Evolutionary conservation across 768 basidiomycete species (phyloP).

Genomic region (Mycena alexandri): DNA sequence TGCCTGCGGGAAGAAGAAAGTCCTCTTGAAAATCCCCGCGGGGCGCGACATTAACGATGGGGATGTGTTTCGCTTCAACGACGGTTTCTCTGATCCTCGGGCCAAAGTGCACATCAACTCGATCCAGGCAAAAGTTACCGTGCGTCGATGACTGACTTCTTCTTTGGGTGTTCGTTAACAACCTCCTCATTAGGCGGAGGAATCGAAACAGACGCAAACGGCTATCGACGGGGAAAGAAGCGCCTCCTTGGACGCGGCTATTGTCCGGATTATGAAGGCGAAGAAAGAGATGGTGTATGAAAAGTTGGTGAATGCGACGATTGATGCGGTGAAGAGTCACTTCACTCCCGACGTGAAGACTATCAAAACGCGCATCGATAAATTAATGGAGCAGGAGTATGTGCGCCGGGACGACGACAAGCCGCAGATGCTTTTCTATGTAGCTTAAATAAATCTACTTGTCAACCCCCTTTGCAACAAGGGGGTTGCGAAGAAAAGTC

Average conservation of each 20-base stretch:
- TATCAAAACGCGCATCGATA: constrained; percentile 89
- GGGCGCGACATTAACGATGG: constrained; percentile 82
- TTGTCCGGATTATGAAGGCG: constrained; percentile 97
- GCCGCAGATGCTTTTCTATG: constrained; percentile 80
- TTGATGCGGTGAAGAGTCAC: constrained; percentile 88
- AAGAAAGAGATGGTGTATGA: constrained; percentile 87
- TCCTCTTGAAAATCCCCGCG: constrained; percentile 82
- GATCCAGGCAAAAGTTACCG: constrained; percentile 94
- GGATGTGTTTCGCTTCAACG: constrained; percentile 88
- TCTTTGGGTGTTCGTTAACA: constrained; percentile 2
- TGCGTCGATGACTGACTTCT: constrained; percentile 51
- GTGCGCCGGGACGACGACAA: constrained; percentile 81
- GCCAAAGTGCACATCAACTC: constrained; percentile 93
- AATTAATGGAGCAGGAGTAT: constrained; percentile 89
- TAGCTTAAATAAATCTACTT: constrained; percentile 63
- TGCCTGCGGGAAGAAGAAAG: constrained; percentile 90
- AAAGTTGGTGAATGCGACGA: constrained; percentile 83
- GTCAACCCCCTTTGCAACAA: too few species aligned
- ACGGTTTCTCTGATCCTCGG: constrained; percentile 82
- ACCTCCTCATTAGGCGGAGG: constrained; percentile 73
- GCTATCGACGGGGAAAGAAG: constrained; percentile 91
- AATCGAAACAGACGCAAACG: constrained; percentile 83
- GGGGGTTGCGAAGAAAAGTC: too few species aligned
- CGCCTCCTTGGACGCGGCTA: constrained; percentile 90
- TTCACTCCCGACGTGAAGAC: constrained; percentile 87